Base-by-base conservation (phyloP, 75 land plant species). In the Picea glauca region DNA sequence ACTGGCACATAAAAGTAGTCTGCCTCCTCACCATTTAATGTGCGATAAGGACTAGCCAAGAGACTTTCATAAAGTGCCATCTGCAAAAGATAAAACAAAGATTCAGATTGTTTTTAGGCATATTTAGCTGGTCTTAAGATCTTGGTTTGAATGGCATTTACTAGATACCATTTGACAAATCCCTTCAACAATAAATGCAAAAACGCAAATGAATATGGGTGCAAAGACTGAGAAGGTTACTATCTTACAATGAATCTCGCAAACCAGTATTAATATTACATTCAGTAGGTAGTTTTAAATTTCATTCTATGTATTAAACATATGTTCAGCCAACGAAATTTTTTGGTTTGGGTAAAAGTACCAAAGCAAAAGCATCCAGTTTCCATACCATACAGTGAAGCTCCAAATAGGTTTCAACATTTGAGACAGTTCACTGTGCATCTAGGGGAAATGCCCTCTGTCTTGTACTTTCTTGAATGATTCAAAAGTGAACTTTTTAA, bases 1-100 rank as follows among this genome's bases (percentile, higher is more conserved):
- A 94, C 94, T 23, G 98, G 98, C 76, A 93, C 98, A 85, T 87
- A 96, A 84, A 93, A 96, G 79, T 78, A 93, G 78, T 96, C 98
- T 67, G 98, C 99, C 79, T 96, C 98, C 11, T 96, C 95, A 78
- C 90, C 99, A 87, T 96, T 94, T 46, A 80, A 54, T 79, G 99
- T 94, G 32, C 98, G 85, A 80, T 90, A 80, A 17, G 98, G 85
- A 75, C 99, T 96, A 56, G 95, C 84, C 40, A 96, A 74, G 64
- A 96, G 78, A 70, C 91, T 91, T 79, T 96, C 98, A 81, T 88
- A 90, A 6, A 96, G 17, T 58, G 98, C 94, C 78, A 93, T 80
- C 98, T 96, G 87, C 20, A 78, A 70, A 60, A 20, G 13, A 33
- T 20, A 46, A 72, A 46, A 26, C 66, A 46, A 30, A 74, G 17